A percentile compares a stretch with the other conserved stretches of the same genome.
Conservation (phyloP, 768 basidiomycete genomes). For the Leccinum subtestaceum region DNA sequence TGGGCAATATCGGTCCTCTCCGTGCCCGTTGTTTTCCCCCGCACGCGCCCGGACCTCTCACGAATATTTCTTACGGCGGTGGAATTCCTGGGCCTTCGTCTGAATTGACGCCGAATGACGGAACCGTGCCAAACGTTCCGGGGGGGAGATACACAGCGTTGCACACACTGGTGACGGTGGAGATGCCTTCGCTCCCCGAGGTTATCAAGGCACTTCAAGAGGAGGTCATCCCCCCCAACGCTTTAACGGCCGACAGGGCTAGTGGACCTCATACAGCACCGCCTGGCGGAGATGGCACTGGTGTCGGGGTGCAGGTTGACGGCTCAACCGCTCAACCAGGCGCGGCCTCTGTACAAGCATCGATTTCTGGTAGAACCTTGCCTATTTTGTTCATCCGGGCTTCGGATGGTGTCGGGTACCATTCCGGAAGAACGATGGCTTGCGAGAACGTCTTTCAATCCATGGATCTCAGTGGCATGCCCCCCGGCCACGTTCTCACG, state of each 20-base stretch:
- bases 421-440: conserved; percentile 80
- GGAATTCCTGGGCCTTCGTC: conserved; percentile 39
- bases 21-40: conserved; percentile 75
- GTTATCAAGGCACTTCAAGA: conserved; percentile 79
- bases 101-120: conserved; percentile 29
- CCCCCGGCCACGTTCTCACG: conserved; percentile 42
- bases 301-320: conserved; percentile 29
- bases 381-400: conserved; percentile 81
- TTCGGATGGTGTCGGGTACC: conserved; percentile 84
- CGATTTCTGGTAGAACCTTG: conserved; percentile 67
- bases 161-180: conserved; percentile 82
- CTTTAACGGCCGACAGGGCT: conserved; percentile 34
- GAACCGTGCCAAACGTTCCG: conserved; percentile 18
- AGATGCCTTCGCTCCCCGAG: conserved; percentile 74
- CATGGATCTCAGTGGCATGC: conserved; percentile 58
- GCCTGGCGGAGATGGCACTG: conserved; percentile 21
- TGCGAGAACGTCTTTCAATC: conserved; percentile 78
- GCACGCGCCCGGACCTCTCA: conserved; percentile 64
- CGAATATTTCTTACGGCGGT: conserved; percentile 58
- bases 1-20: conserved; percentile 87
- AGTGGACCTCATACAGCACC: conserved; percentile 37
- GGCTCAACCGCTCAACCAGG: conserved; percentile 22
- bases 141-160: conserved; percentile 54
- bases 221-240: conserved; percentile 49
- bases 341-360: conserved; percentile 37